Percentiles rank a stretch among this genome's conserved stretches.
These are phyloP conservation scores for Inonotus hispidus DNA, from an alignment of 1,284 basidiomycete genomes.

Conservation along the genomic window DNA sequence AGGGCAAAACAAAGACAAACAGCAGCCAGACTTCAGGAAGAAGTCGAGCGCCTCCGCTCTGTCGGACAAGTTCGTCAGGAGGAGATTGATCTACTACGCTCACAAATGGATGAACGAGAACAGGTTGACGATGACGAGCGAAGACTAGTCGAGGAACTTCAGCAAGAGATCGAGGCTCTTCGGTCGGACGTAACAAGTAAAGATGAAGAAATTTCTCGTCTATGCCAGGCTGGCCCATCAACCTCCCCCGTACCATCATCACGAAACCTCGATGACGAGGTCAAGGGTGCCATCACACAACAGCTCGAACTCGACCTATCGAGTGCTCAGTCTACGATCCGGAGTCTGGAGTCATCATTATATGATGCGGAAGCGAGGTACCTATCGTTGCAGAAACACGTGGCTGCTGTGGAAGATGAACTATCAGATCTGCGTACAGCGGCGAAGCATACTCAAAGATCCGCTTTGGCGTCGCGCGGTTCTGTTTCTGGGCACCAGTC, in stretches of 20 bases:
- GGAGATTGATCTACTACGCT: conserved; percentile 42
- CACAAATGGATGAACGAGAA: conserved; percentile 46
- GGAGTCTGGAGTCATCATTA: conserved; percentile 63
- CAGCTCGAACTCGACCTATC: conserved; percentile 78
- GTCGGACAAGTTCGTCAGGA: conserved; percentile 37
- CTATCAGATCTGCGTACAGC: conserved; percentile 41
- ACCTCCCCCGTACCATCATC: conserved; percentile 32
- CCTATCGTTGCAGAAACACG: conserved; percentile 68
- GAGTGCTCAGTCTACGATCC: conserved; percentile 67
- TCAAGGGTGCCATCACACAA: conserved; percentile 60
- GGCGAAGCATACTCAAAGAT: conserved; percentile 26
- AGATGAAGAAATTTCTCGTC: conserved; percentile 58
- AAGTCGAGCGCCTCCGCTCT: conserved; percentile 44
- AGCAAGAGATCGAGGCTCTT: conserved; percentile 62
- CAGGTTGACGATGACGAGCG: conserved; percentile 52
- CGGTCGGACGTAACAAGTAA: conserved; percentile 50
- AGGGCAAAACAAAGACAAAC: conserved; percentile 50
- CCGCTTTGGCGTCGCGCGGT: conserved; percentile 33
- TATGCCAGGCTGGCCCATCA: conserved; percentile 37
- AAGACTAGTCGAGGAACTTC: conserved; percentile 54
- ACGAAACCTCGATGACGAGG: conserved; percentile 61
- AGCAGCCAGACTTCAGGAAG: conserved; percentile 43
- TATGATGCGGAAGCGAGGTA: conserved; percentile 68
- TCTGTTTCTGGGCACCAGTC: conserved; percentile 35
- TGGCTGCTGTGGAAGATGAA: conserved; percentile 58